Conservation (phyloP, 2,329 filamentous ascomycete genomes). For the Diplocarpon mali region DNA sequence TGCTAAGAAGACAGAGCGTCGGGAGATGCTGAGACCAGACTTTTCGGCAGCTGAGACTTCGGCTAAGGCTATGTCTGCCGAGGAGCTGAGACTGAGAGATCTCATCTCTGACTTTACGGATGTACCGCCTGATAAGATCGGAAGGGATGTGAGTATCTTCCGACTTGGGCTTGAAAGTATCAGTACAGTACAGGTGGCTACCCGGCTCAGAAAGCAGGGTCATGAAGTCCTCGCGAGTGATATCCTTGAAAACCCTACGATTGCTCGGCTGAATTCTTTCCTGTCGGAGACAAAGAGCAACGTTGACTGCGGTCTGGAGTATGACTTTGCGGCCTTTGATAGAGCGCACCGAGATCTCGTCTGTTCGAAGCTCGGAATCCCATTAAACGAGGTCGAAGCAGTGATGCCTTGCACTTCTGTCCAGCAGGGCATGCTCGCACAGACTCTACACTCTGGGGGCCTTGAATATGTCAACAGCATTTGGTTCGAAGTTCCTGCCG, state of each 20-base stretch:
- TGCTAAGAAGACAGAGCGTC: constrained; percentile 5
- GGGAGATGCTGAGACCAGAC: not conserved
- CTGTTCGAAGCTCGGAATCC: constrained; percentile 17
- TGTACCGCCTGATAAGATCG: constrained; percentile 39
- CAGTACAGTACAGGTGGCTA: constrained; percentile 68
- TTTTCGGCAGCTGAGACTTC: not conserved
- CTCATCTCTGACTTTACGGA: constrained; percentile 43
- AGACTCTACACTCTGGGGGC: constrained; percentile 58
- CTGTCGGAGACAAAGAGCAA: constrained; percentile 6
- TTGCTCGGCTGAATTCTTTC: constrained; percentile 27
- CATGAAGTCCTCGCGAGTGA: constrained; percentile 55
- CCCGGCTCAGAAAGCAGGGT: constrained; percentile 49
- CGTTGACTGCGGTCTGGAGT: constrained; percentile 14
- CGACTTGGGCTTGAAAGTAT: constrained; percentile 88
- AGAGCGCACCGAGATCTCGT: constrained; percentile 28
- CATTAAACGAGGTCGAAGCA: constrained; percentile 34
- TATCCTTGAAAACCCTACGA: constrained; percentile 53
- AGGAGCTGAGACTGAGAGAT: constrained; percentile 33
- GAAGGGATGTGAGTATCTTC: constrained; percentile 61
- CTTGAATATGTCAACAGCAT: constrained; percentile 67
- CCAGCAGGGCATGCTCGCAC: constrained; percentile 69
- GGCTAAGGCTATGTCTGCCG: constrained; percentile 10
- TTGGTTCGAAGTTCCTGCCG: constrained; percentile 37
- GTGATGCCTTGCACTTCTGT: constrained; percentile 69
- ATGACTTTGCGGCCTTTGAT: constrained; percentile 43